Conservation (phyloP, 2,329 filamentous ascomycete genomes). For the Gremmenia infestans region DNA sequence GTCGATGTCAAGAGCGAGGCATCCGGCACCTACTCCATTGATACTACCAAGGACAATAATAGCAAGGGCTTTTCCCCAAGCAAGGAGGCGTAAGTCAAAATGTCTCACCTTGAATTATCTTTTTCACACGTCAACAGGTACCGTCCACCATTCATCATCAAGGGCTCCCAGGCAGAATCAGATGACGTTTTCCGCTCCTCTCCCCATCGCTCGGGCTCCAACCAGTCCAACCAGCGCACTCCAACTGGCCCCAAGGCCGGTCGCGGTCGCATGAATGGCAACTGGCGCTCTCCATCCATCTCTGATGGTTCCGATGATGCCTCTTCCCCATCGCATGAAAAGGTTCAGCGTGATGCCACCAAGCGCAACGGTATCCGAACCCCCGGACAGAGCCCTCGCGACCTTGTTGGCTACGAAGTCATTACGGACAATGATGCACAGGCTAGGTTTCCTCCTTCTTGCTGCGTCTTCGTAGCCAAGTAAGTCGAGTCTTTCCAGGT, state of each 20-base stretch:
- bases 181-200: conserved; percentile 26
- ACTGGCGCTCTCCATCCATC: conserved; percentile 28
- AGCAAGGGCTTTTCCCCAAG: conserved; percentile 11
- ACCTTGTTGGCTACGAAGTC: conserved; percentile 4
- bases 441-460: conserved; percentile 39
- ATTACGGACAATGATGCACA: conserved; percentile 27
- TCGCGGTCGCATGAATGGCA: conserved; percentile 18
- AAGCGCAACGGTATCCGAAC: conserved; percentile 4
- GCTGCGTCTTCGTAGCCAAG: conserved; percentile 64
- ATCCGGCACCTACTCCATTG: conserved; percentile 14
- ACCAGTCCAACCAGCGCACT: conserved; percentile 18
- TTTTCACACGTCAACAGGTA: conserved; percentile 19
- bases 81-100: conserved; percentile 17
- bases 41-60: conserved; percentile 4
- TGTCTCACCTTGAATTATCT: neutral
- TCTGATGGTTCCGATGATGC: conserved; percentile 12
- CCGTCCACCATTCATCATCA: conserved; percentile 27
- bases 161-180: conserved; percentile 14
- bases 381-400: conserved; percentile 2
- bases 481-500: conserved; percentile 35
- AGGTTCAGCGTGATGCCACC: conserved; percentile 5
- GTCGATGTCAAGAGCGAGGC: conserved; percentile 10
- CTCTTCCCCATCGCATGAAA: conserved; percentile 13
- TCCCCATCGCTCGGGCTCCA: conserved; percentile 2
- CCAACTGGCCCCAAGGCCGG: conserved; percentile 18